phyloP scores from a whole-genome alignment of 163 green algal species.

The Scenedesmus sp. region DNA sequence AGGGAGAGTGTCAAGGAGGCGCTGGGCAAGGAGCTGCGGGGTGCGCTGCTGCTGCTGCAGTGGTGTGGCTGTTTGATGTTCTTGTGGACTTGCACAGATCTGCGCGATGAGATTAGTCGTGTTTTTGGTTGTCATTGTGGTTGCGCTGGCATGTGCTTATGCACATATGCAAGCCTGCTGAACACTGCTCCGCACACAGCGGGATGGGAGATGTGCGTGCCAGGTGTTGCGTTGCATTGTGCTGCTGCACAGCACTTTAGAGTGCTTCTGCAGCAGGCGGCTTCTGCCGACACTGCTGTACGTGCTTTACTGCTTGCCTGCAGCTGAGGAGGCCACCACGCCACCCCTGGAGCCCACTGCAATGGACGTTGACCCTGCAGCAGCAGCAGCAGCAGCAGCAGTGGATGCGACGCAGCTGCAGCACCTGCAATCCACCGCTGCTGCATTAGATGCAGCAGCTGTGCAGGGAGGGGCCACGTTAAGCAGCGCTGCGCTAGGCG shows the following conservation, averaged over 20 bases:
- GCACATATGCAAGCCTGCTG: too few relatives aligned
- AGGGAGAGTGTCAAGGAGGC: slow-evolving; percentile 38
- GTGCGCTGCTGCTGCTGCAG: background rate
- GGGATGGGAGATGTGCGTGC: too few relatives aligned
- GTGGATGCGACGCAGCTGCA: background rate
- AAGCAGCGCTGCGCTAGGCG: background rate
- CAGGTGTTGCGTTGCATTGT: background rate
- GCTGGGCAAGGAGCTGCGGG: slow-evolving; percentile 37
- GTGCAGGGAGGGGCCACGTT: background rate
- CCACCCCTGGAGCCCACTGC: slow-evolving; percentile 19
- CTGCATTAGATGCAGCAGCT: background rate
- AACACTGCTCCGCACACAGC: too few relatives aligned
- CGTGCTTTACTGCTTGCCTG: background rate
- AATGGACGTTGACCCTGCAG: slow-evolving; percentile 12
- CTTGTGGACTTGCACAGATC: too few relatives aligned
- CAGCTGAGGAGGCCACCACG: slow-evolving; percentile 48
- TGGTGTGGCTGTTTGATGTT: too few relatives aligned
- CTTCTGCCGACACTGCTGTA: background rate
- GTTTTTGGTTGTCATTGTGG: too few relatives aligned
- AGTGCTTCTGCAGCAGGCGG: background rate
- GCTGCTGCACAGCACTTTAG: background rate
- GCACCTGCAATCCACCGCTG: background rate
- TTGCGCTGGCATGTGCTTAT: too few relatives aligned
- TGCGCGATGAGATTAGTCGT: too few relatives aligned
- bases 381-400: slow-evolving; percentile 14